Base-by-base conservation (phyloP, 169 alveolate genomes). In the Plasmodium adleri region DNA sequence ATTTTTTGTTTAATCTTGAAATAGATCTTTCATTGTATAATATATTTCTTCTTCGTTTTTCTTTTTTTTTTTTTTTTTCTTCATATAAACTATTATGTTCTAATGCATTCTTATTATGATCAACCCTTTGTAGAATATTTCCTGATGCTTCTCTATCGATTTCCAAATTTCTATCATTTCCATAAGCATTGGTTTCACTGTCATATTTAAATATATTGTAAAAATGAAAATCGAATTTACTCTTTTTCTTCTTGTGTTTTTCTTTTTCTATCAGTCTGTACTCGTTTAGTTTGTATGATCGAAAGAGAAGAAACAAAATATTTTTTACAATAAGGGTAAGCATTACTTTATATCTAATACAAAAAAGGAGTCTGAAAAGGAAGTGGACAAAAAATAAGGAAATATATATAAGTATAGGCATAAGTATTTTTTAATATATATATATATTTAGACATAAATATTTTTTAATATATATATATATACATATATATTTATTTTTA, bases 211-310 rank as follows among this genome's bases (percentile, higher is more conserved):
- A 67, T 22, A 39, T 45, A 26, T 66, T 80, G 28, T 80, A 80
- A 20, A 80, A 67, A 12, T 67, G 67, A 15, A 80, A 80, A 9
- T 80, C 83, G 1, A 80, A 26, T n/a, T 80, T 80, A 47, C 90
- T 80, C n/a, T 80, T 80, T 24, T 80, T 80, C 20, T 80, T 80
- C 20, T 80, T 80, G 45, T 80, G 68, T 2, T 80, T 80, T 20
- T 80, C 90, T 52, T 80, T 80, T 59, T 80, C 90, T n/a, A 80
- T 62, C 3, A 80, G 83, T 0, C 90, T 17, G 39, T 80, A 80
- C 47, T 80, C 90, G 22, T 80, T 80, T 15, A 80, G 62, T 20
- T 80, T 80, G 64, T 67, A 80, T 13, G 90, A 80, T 4, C 90
- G 49, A 47, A 80, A 80, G 9, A 80, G 73, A n/a, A 80, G 50